Conservation (phyloP, 768 basidiomycete species). For the Naganishia onofrii region DNA sequence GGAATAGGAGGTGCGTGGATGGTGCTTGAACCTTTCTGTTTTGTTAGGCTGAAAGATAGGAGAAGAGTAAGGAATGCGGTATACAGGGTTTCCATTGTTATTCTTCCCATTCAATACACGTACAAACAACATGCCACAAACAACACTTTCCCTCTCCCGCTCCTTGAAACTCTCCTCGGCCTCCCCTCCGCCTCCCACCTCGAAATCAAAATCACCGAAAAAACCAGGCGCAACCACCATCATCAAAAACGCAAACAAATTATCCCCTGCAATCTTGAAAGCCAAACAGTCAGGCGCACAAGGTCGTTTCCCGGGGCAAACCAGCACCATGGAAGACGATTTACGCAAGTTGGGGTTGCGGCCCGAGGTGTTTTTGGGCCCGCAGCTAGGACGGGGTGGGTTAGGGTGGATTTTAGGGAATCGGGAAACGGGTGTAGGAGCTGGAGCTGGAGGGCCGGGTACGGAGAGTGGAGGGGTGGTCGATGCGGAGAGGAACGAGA, state of each 20-base stretch:
- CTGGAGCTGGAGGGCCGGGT: background rate
- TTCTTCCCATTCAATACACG: no score
- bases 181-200: background rate
- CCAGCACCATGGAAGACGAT: slow-evolving; percentile 18
- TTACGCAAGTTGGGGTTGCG: slow-evolving; percentile 7
- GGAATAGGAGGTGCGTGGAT: background rate
- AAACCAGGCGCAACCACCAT: background rate
- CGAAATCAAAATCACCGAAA: background rate
- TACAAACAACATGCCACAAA: slow-evolving; percentile 17
- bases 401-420: slow-evolving; percentile 4
- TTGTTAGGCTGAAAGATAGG: background rate
- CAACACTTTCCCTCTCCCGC: slow-evolving; percentile 8
- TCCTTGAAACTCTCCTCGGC: slow-evolving; percentile 6
- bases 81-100: no score
- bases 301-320: slow-evolving; percentile 11
- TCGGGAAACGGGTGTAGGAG: background rate
- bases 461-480: background rate
- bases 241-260: slow-evolving; percentile 21
- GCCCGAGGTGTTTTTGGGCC: background rate
- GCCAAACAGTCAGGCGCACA: slow-evolving; percentile 24
- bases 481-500: slow-evolving; percentile 12
- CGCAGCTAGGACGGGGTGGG: background rate
- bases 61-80: background rate
- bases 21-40: background rate
- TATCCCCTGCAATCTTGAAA: slow-evolving; percentile 20